Evolutionary conservation across 805 yeast genomes (phyloP).

Genomic region (Candida xiaguanensis): DNA sequence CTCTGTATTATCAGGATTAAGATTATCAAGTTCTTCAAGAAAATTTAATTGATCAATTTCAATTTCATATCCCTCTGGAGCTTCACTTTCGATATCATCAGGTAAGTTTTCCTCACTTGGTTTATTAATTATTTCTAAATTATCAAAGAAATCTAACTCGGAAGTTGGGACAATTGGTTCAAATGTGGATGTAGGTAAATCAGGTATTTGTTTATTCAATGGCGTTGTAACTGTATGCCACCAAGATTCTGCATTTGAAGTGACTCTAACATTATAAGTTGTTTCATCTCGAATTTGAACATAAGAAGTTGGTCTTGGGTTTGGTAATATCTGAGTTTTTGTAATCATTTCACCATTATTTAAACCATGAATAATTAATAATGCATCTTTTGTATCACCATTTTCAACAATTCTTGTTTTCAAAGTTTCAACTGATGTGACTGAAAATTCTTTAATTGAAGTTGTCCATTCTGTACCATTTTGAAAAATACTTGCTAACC

Average conservation of each 20-base stretch:
- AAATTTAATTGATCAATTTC: background rate
- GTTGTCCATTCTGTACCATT: constrained; percentile 1
- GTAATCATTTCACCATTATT: background rate
- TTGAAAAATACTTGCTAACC: background rate
- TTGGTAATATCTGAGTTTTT: constrained; percentile 1
- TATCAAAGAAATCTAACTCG: no score
- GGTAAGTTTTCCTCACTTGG: no score
- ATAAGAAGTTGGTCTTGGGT: constrained; percentile 1
- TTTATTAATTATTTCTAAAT: background rate
- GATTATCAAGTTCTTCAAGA: background rate
- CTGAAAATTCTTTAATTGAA: background rate
- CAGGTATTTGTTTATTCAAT: background rate
- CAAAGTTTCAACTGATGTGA: background rate
- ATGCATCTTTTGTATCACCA: background rate
- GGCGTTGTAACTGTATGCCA: background rate
- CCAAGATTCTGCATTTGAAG: constrained; percentile 2
- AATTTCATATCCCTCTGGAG: no score
- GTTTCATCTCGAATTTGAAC: background rate
- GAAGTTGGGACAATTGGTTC: background rate
- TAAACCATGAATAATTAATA: background rate
- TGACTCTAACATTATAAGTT: background rate
- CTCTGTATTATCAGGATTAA: background rate
- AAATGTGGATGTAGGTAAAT: background rate
- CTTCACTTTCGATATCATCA: no score
- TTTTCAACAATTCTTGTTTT: background rate